These are phyloP conservation scores for Sequoiadendron giganteum DNA, from an alignment of 75 land plant species.

Conservation along the genomic window DNA sequence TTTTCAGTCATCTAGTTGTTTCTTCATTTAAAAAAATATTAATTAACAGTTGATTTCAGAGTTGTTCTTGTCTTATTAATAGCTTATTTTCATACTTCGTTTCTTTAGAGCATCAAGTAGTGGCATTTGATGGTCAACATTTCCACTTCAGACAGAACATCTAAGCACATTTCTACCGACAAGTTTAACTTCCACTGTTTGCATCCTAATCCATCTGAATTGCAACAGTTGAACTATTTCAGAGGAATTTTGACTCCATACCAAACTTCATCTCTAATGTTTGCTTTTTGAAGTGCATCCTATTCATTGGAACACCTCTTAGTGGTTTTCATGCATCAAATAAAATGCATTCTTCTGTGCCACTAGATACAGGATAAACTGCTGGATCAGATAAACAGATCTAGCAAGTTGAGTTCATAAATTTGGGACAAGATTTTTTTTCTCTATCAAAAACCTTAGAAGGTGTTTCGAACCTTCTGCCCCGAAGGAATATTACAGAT, in stretches of 20 bases:
- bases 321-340: neutral
- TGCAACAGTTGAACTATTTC: neutral
- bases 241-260: neutral
- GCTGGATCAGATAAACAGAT: neutral
- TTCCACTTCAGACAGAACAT: neutral
- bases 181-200: neutral
- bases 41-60: neutral
- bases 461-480: neutral
- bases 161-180: neutral
- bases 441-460: neutral
- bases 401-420: neutral
- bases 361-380: neutral
- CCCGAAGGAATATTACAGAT: neutral
- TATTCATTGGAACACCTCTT: neutral
- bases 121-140: neutral
- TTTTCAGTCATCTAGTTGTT: neutral
- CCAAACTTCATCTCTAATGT: neutral
- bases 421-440: too few relatives aligned
- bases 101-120: neutral
- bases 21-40: neutral
- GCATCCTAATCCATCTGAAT: neutral
- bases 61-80: neutral
- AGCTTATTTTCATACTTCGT: neutral
- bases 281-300: neutral
- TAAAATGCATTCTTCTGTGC: neutral